phyloP scores from a whole-genome alignment of 2,329 filamentous ascomycete genomes.

The Aspergillus proliferans region DNA sequence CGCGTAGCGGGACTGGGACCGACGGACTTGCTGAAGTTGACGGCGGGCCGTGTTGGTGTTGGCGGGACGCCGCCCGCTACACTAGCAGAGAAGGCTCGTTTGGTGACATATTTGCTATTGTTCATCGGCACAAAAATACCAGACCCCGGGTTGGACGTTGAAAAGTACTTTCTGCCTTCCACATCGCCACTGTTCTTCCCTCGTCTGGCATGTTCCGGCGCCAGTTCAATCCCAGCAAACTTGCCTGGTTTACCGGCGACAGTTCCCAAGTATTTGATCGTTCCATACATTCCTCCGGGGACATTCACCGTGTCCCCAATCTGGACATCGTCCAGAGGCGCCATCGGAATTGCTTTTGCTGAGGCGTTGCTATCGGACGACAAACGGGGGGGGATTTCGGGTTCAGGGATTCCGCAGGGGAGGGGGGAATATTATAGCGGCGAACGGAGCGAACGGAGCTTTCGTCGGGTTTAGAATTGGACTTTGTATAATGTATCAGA shows the following conservation, averaged over 20 bases:
- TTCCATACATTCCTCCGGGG: conserved; percentile 85
- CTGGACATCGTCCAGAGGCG: conserved; percentile 49
- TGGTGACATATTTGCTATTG: conserved; percentile 61
- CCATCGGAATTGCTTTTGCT: conserved; percentile 21
- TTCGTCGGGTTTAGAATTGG: too few species aligned
- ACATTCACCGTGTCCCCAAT: conserved; percentile 85
- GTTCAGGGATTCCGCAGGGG: background rate
- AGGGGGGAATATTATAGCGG: background rate
- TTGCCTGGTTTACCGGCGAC: conserved; percentile 84
- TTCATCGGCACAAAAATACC: conserved; percentile 89
- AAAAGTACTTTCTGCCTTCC: conserved; percentile 78
- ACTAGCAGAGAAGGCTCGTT: conserved; percentile 44
- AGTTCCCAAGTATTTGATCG: conserved; percentile 77
- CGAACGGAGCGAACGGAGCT: too few species aligned
- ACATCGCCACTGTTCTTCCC: conserved; percentile 97
- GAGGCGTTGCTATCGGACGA: conserved; percentile 1
- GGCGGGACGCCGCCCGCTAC: conserved; percentile 54
- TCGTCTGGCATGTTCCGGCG: conserved; percentile 68
- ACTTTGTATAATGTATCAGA: background rate
- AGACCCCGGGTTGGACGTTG: conserved; percentile 67
- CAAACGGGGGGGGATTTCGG: background rate
- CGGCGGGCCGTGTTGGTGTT: conserved; percentile 59
- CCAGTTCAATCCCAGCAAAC: conserved; percentile 89
- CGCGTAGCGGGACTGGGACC: conserved; percentile 65
- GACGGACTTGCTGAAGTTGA: conserved; percentile 84